Conservation (phyloP, 306 rosid genomes). For the Fragaria ananassa region DNA sequence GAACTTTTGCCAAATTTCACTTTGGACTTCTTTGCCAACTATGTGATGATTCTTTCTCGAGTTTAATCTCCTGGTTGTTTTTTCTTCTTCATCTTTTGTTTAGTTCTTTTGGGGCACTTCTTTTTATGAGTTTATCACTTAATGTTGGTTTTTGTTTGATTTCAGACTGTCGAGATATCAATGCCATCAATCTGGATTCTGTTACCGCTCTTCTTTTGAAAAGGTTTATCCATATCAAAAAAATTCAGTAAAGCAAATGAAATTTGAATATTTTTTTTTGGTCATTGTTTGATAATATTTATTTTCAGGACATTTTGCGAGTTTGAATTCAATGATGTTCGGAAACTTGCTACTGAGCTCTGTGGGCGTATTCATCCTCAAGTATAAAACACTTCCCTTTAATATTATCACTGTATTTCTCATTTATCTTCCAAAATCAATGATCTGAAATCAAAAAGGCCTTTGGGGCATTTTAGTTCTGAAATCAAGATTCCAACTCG, state of each 20-base stretch:
- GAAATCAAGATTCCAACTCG: background rate
- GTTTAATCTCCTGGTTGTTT: background rate
- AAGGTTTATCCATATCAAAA: slow-evolving; percentile 39
- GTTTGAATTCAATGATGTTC: slow-evolving; percentile 80
- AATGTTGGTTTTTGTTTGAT: slow-evolving; percentile 19
- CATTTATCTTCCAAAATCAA: slow-evolving; percentile 5
- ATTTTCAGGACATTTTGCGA: slow-evolving; percentile 65
- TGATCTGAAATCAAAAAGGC: background rate
- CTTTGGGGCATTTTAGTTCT: slow-evolving; percentile 6
- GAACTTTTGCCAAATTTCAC: background rate
- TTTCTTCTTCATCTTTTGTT: background rate
- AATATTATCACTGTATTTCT: background rate
- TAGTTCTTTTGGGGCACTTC: background rate
- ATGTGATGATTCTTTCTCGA: background rate
- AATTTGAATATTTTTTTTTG: slow-evolving; percentile 6
- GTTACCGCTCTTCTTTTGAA: slow-evolving; percentile 53
- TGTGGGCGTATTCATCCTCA: slow-evolving; percentile 92
- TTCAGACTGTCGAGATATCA: slow-evolving; percentile 38
- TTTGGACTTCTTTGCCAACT: background rate
- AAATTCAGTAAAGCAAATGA: slow-evolving; percentile 22
- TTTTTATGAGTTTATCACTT: background rate
- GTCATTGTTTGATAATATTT: background rate
- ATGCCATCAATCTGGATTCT: slow-evolving; percentile 38
- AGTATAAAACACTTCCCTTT: slow-evolving; percentile 34
- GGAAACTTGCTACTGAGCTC: slow-evolving; percentile 87